Conservation (phyloP, 495 filamentous ascomycete species). For the Podospora anserina region DNA sequence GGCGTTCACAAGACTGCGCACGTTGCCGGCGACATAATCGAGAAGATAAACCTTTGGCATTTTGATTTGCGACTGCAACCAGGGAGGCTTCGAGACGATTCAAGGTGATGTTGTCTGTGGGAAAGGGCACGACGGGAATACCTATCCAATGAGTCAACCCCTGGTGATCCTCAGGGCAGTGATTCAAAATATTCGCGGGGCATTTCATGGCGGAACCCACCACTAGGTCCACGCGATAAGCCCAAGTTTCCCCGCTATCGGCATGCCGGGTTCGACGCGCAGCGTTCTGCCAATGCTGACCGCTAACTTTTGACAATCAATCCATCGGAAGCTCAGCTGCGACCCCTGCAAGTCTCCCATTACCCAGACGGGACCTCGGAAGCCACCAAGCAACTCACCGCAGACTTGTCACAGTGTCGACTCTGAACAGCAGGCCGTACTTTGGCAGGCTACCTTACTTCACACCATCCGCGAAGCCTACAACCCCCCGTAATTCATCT, state of each 20-base stretch:
- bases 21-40: constrained; percentile 77
- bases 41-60: constrained; percentile 94
- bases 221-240: neutral
- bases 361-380: too few relatives aligned
- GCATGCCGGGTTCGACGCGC: neutral
- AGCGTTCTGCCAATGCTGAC: neutral
- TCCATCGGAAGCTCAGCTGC: neutral
- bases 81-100: neutral
- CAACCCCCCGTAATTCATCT: neutral
- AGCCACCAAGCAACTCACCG: too few relatives aligned
- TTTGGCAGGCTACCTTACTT: too few relatives aligned
- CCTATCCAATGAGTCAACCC: constrained; percentile 6
- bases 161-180: neutral
- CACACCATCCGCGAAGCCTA: too few relatives aligned
- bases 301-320: neutral
- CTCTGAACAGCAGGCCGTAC: neutral
- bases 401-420: neutral
- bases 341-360: neutral
- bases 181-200: constrained; percentile 2
- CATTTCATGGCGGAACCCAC: constrained; percentile 4
- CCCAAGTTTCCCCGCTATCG: neutral
- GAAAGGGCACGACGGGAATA: neutral
- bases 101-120: neutral
- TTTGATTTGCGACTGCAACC: constrained; percentile 17
- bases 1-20: constrained; percentile 92